Percentiles rank a stretch among this genome's conserved stretches.
Conservation (phyloP, 495 filamentous ascomycete genomes). For the Trichoderma asperelloides region DNA sequence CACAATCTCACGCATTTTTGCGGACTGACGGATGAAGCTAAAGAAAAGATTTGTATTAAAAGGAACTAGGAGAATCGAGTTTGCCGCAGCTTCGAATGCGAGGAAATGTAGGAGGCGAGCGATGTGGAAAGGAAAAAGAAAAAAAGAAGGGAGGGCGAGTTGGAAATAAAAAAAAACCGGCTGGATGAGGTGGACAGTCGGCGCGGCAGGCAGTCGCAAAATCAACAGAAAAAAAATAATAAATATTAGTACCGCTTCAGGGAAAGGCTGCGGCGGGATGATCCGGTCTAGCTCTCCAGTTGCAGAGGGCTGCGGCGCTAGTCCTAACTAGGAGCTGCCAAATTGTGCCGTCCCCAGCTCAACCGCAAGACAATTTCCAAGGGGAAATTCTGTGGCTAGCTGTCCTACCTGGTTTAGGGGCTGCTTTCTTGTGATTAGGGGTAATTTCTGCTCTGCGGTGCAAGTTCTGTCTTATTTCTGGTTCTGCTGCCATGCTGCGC, state of each 20-base stretch:
- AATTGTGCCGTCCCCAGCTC: not conserved
- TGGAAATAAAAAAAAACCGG: not conserved
- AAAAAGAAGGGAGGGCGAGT: not conserved
- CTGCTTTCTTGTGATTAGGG: not conserved
- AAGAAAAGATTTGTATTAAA: not conserved
- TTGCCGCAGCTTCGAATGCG: not conserved
- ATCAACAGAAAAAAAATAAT: not conserved
- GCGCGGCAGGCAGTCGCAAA: slow-evolving; percentile 7
- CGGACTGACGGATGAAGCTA: not conserved
- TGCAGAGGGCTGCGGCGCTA: not conserved
- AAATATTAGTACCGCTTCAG: not conserved
- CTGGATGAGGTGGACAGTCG: not conserved
- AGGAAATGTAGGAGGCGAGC: not conserved
- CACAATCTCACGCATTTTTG: slow-evolving; percentile 92
- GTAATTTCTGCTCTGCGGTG: not conserved
- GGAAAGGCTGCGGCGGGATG: not conserved
- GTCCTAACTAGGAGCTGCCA: slow-evolving; percentile 3
- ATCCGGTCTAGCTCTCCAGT: slow-evolving; percentile 2
- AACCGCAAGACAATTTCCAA: slow-evolving; percentile 1
- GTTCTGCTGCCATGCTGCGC: not conserved
- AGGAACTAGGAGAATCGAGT: slow-evolving; percentile 2
- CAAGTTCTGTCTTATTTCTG: not conserved
- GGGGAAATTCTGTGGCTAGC: not conserved
- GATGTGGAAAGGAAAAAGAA: not conserved
- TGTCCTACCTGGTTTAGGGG: slow-evolving; percentile 5